Evolutionary conservation across 371 early-diverging fungal genomes (phyloP), one percentile per base, ranked within the genome.

Genomic region (Mortierella sp.): DNA sequence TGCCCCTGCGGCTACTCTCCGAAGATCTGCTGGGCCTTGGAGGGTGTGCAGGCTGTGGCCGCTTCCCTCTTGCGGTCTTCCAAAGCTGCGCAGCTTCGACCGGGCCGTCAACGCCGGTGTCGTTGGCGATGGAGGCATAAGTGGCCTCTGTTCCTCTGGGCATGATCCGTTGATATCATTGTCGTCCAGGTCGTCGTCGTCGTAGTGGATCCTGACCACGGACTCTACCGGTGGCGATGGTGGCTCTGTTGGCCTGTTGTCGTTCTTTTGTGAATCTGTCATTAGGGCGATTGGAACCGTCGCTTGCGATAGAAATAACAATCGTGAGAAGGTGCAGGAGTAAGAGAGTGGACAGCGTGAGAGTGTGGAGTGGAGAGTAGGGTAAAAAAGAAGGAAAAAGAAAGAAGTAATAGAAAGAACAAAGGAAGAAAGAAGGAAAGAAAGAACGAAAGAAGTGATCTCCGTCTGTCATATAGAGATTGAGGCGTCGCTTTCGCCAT

Each of bases 11-110:
- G 26, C 7, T 47, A 14, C n/a, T 34, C 45, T 55, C 8, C 22
- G 61, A 40, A 40, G n/a, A 47, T 64, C 16, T 65, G 69, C 16
- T 65, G 69, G 65, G 8, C 66, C 65, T 41, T 63, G 68, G 19
- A 78, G 69, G 2, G 73, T 68, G 34, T 73, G 78, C 31, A 78
- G 48, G 31, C 73, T 78, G 43, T 78, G 78, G 61, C 66, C 73
- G 50, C 73, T 73, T 16, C 55, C 58, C 24, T 79, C 55, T 45
- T 61, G 68, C 14, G 26, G 19, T 52, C 68, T 26, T 41, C 69
- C 40, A 24, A 26, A 10, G 14, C 52, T 53, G 24, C 41, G n/a
- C 13, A 34, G 26, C 29, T 29, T 39, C 9, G 40, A 40, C 29
- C 40, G 13, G 10, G 40, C 29, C 8, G 52, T 50, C 69, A 69